Evolutionary conservation across 345 rosid species (phyloP).

Genomic region (Salix viminalis): DNA sequence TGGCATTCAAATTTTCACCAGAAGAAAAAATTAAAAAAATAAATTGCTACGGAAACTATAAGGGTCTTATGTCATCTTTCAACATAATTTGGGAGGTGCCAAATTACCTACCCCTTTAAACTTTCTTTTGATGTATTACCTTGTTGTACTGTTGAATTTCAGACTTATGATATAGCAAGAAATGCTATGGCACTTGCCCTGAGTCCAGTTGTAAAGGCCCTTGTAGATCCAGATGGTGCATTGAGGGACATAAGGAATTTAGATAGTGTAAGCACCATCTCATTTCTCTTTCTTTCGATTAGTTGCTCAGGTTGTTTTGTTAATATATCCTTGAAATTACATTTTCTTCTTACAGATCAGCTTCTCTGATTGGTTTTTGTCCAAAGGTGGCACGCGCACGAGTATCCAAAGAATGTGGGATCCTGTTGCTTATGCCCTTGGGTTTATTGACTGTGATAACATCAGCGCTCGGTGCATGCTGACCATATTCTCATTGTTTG

Average conservation of each 20-base stretch:
- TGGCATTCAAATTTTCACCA: background rate
- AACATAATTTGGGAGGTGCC: background rate
- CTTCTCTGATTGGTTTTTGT: slow-evolving; percentile 97
- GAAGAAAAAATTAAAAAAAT: background rate
- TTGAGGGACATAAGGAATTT: slow-evolving; percentile 78
- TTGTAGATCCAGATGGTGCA: slow-evolving; percentile 85
- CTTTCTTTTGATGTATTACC: slow-evolving; percentile 10
- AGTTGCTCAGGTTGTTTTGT: background rate
- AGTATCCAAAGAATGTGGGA: slow-evolving; percentile 99
- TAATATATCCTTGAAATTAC: background rate
- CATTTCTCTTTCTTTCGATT: slow-evolving; percentile 7
- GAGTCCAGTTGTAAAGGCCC: slow-evolving; percentile 94
- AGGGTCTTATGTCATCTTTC: background rate
- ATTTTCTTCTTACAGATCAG: slow-evolving; percentile 57
- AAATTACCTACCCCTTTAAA: background rate
- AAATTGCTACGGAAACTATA: background rate
- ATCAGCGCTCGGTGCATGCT: slow-evolving; percentile 99
- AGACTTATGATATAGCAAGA: slow-evolving; percentile 93
- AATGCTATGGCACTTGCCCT: slow-evolving; percentile 90
- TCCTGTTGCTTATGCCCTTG: slow-evolving; percentile 99
- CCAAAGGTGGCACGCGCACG: slow-evolving; percentile 84
- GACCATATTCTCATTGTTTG: slow-evolving; percentile 94
- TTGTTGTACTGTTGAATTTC: slow-evolving; percentile 18
- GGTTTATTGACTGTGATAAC: slow-evolving; percentile 97
- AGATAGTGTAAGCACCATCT: slow-evolving; percentile 59